Evolutionary conservation across 1,284 basidiomycete genomes (phyloP).

Genomic region (Leccinum fuscescens): DNA sequence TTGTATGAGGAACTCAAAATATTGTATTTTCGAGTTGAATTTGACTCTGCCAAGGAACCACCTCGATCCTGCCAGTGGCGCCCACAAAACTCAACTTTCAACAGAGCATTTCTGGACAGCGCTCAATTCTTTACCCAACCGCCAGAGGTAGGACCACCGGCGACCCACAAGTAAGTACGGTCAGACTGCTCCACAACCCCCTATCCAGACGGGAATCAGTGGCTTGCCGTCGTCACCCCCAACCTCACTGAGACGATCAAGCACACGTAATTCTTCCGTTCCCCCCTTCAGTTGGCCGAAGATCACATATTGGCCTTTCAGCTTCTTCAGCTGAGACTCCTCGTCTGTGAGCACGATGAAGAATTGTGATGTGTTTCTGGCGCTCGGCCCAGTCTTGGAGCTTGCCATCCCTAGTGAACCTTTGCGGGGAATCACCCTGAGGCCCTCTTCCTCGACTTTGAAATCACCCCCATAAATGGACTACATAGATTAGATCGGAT

Average conservation of each 20-base stretch:
- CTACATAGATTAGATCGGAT: conserved; percentile 24
- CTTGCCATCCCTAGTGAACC: conserved; percentile 52
- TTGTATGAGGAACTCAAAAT: too few relatives aligned
- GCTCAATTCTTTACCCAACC: too few relatives aligned
- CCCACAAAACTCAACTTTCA: too few relatives aligned
- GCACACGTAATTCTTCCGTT: conserved; percentile 34
- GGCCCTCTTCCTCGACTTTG: conserved; percentile 46
- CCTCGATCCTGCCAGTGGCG: too few relatives aligned
- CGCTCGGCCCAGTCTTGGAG: conserved; percentile 39
- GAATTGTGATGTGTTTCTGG: conserved; percentile 48
- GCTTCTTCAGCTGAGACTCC: conserved; percentile 39
- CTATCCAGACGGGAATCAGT: conserved; percentile 43
- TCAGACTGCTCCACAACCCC: conserved; percentile 35
- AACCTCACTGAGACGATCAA: conserved; percentile 38
- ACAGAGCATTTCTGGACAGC: too few relatives aligned
- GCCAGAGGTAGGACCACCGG: neutral
- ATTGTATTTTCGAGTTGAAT: too few relatives aligned
- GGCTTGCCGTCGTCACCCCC: conserved; percentile 39
- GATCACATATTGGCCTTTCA: conserved; percentile 48
- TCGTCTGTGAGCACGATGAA: conserved; percentile 47
- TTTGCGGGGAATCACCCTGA: conserved; percentile 38
- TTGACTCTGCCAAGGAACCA: too few relatives aligned
- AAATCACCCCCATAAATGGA: conserved; percentile 51
- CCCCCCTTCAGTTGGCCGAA: conserved; percentile 41
- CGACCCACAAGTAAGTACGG: conserved; percentile 10